Evolutionary conservation across 2,329 filamentous ascomycete genomes (phyloP).

Genomic region (Kalaharituber pfeilii): DNA sequence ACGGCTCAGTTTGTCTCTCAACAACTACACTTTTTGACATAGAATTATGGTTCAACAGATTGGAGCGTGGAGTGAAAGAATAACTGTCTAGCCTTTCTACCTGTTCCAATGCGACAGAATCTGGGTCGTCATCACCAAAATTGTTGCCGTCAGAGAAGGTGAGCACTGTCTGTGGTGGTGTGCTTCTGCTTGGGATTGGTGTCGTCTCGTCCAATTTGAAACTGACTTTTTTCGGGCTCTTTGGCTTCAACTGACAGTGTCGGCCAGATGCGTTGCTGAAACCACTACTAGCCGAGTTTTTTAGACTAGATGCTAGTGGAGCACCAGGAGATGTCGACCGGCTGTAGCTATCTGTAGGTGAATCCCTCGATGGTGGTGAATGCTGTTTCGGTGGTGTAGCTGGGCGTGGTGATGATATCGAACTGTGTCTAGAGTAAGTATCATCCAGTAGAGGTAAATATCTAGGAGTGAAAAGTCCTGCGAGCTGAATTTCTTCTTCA

Average conservation of each 20-base stretch:
- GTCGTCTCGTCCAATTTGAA: constrained; percentile 19
- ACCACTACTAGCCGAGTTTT: constrained; percentile 14
- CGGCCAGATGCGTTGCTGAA: constrained; percentile 9
- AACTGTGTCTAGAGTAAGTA: constrained; percentile 8
- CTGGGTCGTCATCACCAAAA: constrained; percentile 7
- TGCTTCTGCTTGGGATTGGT: constrained; percentile 17
- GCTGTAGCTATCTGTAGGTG: background rate
- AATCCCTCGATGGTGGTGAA: background rate
- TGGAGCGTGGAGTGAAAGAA: background rate
- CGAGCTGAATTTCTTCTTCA: constrained; percentile 17
- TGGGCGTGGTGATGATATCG: background rate
- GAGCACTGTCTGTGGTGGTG: constrained; percentile 9
- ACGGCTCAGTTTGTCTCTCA: background rate
- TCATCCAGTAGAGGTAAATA: constrained; percentile 17
- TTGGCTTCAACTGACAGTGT: constrained; percentile 10
- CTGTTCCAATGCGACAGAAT: constrained; percentile 9
- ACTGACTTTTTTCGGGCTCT: constrained; percentile 19
- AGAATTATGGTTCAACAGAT: too few relatives aligned
- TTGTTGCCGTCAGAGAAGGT: constrained; percentile 1
- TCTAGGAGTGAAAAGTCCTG: constrained; percentile 16
- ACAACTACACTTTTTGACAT: background rate
- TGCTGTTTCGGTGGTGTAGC: background rate
- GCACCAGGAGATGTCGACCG: constrained; percentile 11
- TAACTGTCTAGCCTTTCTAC: background rate
- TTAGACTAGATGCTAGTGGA: constrained; percentile 18